These are phyloP conservation scores for Hypoxylon trugodes DNA, from an alignment of 495 filamentous ascomycete genomes.

Conservation along the genomic window DNA sequence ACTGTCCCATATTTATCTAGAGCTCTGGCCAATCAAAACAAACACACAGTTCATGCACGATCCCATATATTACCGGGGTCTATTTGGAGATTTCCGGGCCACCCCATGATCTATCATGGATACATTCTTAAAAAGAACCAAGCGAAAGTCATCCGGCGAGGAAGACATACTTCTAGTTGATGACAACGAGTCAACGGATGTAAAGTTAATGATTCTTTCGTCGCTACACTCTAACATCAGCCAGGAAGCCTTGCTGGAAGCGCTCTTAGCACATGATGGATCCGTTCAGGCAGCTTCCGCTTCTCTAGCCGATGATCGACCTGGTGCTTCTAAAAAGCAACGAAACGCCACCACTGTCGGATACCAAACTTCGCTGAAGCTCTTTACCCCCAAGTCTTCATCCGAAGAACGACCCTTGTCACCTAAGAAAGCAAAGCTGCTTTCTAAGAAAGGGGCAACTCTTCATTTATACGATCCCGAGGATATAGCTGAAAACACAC, in stretches of 20 bases:
- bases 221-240: conserved; percentile 74
- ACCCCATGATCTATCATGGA: conserved; percentile 46
- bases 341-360: conserved; percentile 44
- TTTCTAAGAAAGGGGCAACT: conserved; percentile 80
- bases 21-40: no score
- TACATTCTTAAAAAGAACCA: conserved; percentile 54
- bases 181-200: conserved; percentile 78
- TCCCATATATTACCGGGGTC: no score
- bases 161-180: conserved; percentile 32
- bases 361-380: conserved; percentile 66
- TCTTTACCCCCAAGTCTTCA: conserved; percentile 56
- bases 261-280: conserved; percentile 78
- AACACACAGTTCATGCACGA: no score
- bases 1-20: no score
- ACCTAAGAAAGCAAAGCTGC: conserved; percentile 55
- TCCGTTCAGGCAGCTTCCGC: conserved; percentile 71
- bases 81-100: no score
- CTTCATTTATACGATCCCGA: conserved; percentile 81
- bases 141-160: conserved; percentile 49
- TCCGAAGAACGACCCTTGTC: conserved; percentile 38
- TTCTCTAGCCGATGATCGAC: conserved; percentile 53
- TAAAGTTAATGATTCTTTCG: conserved; percentile 83
- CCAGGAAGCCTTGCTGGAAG: conserved; percentile 75
- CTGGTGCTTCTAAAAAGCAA: conserved; percentile 48
- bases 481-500: conserved; percentile 81